Base-by-base conservation (phyloP, 2,329 filamentous ascomycete species). In the Penicillium corylophilum region DNA sequence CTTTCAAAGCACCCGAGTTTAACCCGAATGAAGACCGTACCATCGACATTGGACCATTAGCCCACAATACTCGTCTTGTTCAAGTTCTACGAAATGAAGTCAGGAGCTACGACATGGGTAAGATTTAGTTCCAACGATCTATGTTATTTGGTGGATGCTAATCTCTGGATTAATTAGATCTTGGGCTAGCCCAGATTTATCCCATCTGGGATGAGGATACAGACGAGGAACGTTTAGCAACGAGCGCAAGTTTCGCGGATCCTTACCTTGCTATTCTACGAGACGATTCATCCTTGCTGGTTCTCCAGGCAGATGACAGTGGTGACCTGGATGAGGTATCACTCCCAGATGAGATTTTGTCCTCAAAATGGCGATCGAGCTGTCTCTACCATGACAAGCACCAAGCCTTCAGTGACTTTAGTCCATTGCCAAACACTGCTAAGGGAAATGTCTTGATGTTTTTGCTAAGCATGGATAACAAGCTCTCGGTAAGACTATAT, bases 191-290 rank as follows among this genome's bases (percentile, higher is more conserved):
- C 41, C 93, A 97, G 65, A 97, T 99, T 48, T 81, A 96, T 44
- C 90, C 92, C 1, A 90, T 97, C 82, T 83, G 90, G 55, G 94
- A 97, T 63, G 94, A 96, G 63, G 89, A 94, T 58, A 92, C 87
- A 0, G 91, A 88, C 12, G 86, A 75, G 35, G 70, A 96, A 63
- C 86, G 90, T 4, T 82, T 86, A 47, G 87, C 94, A 38, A 76
- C 91, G 41, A 88, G 85, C 64, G 88, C 89, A 33, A 95, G 89
- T 67, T 92, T 97, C 62, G 83, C 83, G 18, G 93, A 97, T 61
- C 90, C 90, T 0, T 96, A 91, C 65, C 72, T 99, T 12, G 76
- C 96, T 2, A 80, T 97, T 13, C 75, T 96, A 18, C 82, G 90
- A 50, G 90, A 96, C 57, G 91, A 99, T 68, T 85, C 83, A 5